These are phyloP conservation scores for Phlebiopsis flavidoalba DNA, from an alignment of 768 basidiomycete species.

Conservation along the genomic window DNA sequence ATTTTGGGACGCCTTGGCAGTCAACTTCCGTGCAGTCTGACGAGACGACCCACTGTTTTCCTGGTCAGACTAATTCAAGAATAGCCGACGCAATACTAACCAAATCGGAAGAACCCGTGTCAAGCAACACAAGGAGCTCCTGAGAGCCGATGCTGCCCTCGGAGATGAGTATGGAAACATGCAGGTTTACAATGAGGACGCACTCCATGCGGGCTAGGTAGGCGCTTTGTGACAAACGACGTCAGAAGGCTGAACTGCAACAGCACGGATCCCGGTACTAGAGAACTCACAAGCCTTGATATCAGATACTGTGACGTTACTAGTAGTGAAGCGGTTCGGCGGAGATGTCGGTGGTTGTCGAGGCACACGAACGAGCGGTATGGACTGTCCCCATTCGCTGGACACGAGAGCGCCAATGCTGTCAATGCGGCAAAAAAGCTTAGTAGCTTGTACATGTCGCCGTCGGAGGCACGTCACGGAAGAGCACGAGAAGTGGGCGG, in stretches of 20 bases:
- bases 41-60: slow-evolving; percentile 45
- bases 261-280: not conserved
- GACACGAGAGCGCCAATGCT: not conserved
- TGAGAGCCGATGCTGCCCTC: slow-evolving; percentile 36
- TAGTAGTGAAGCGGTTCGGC: slow-evolving; percentile 3
- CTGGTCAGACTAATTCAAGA: not conserved
- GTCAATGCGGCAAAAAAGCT: not conserved
- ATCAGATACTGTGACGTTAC: slow-evolving; percentile 13
- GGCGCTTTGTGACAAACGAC: slow-evolving; percentile 23
- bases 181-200: slow-evolving; percentile 5
- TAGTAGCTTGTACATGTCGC: not conserved
- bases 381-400: not conserved
- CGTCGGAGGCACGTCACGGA: not conserved
- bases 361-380: slow-evolving; percentile 4
- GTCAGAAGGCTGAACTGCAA: not conserved
- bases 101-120: slow-evolving; percentile 56
- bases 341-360: not conserved
- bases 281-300: slow-evolving; percentile 22
- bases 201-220: slow-evolving; percentile 36
- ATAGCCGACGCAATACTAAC: slow-evolving; percentile 24
- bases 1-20: slow-evolving; percentile 40
- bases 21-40: slow-evolving; percentile 39
- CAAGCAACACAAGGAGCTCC: slow-evolving; percentile 40
- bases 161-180: not conserved
- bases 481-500: not conserved